Percentiles rank a stretch among this genome's conserved stretches.
phyloP scores from a whole-genome alignment of 2,329 filamentous ascomycete species.

The Sporothrix globosa region DNA sequence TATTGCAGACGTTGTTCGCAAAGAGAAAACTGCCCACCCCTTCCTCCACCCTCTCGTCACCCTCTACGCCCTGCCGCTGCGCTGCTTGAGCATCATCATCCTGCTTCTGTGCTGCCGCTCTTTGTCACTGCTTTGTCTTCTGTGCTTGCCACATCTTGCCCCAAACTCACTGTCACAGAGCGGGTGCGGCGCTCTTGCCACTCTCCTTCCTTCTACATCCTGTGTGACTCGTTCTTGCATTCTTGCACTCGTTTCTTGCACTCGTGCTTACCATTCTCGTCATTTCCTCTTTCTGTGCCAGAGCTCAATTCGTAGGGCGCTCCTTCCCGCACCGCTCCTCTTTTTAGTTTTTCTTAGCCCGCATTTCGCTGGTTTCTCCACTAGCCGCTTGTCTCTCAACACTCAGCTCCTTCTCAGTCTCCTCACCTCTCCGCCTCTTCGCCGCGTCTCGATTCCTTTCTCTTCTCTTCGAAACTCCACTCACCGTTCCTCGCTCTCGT shows the following conservation, averaged over 20 bases:
- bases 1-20: background rate
- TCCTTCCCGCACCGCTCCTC: constrained; percentile 13
- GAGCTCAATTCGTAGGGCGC: constrained; percentile 25
- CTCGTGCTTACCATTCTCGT: background rate
- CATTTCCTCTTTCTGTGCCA: background rate
- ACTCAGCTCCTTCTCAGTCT: constrained; percentile 12
- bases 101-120: constrained; percentile 4
- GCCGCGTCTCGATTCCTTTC: background rate
- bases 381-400: constrained; percentile 14
- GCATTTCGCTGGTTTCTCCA: constrained; percentile 21
- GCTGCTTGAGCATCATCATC: constrained; percentile 19
- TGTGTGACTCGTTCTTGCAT: background rate
- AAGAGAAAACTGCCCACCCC: background rate
- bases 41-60: background rate
- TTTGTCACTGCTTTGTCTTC: constrained; percentile 1
- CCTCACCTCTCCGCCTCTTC: constrained; percentile 11
- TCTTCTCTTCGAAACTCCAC: background rate
- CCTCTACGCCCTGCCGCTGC: no score
- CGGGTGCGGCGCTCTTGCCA: background rate
- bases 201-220: background rate
- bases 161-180: background rate
- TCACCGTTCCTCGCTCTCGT: background rate
- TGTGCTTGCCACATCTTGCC: background rate
- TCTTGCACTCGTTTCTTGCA: background rate
- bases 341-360: constrained; percentile 14